Percentiles rank a stretch among this genome's conserved stretches.
phyloP scores from a whole-genome alignment of 2,329 filamentous ascomycete genomes.

The Niveomyces coronatus region DNA sequence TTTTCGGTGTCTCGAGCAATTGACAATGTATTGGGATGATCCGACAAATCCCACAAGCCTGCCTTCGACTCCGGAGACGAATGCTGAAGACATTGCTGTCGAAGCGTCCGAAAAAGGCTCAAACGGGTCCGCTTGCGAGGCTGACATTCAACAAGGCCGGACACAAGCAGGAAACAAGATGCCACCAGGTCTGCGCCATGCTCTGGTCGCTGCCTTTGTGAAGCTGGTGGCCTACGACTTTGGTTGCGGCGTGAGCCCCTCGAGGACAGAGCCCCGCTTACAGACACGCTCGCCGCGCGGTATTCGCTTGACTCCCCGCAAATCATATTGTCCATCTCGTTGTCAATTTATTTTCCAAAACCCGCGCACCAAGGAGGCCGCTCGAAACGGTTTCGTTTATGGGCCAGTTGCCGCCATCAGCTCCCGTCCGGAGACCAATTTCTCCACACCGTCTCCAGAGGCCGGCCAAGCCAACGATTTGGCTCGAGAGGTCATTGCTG shows the following conservation, averaged over 20 bases:
- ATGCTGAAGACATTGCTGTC: conserved; percentile 11
- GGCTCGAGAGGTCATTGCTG: conserved; percentile 48
- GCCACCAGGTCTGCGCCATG: conserved; percentile 47
- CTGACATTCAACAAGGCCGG: conserved; percentile 22
- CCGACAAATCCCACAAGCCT: conserved; percentile 31
- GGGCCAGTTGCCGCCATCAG: conserved; percentile 53
- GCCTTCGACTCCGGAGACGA: conserved; percentile 23
- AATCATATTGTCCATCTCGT: conserved; percentile 47
- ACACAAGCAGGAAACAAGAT: conserved; percentile 43
- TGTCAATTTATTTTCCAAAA: conserved; percentile 52
- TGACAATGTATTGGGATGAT: conserved; percentile 53
- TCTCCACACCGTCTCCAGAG: conserved; percentile 31
- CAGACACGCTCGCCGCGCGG: conserved; percentile 35
- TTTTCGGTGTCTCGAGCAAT: conserved; percentile 50
- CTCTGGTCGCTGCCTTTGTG: conserved; percentile 47
- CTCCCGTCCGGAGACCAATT: conserved; percentile 43
- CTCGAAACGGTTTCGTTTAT: conserved; percentile 48
- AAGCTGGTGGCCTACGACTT: conserved; percentile 58
- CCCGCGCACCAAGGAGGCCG: conserved; percentile 48
- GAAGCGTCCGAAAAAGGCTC: conserved; percentile 8
- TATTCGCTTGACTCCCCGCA: conserved; percentile 22
- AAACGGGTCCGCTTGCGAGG: conserved; percentile 4
- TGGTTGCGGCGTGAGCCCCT: conserved; percentile 47
- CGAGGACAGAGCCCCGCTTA: conserved; percentile 49
- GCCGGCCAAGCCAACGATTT: conserved; percentile 53